Base-by-base conservation (phyloP, 768 basidiomycete species). In the Polyporus arcularius region DNA sequence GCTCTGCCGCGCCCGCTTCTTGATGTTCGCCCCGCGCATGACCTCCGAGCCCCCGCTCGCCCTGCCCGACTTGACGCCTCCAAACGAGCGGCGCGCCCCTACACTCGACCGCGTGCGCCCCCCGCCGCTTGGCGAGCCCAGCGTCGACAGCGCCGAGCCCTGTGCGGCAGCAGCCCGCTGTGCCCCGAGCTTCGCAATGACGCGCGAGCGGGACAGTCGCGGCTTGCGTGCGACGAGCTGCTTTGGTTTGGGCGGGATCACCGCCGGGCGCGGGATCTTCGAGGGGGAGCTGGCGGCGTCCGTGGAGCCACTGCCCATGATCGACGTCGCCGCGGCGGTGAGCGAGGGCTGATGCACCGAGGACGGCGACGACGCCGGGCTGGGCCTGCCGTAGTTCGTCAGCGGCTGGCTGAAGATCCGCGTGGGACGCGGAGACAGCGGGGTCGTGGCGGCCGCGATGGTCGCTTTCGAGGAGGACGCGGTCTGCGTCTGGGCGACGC, bases 131-230 rank as follows among this genome's bases (percentile, higher is more conserved):
- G 40, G 21, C 15, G 40, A 26, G 15, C 60, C 57, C 9, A 64
- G 48, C 12, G 49, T 4, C 21, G 67, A 9, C 69, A 69, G 9
- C 60, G 41, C 59, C 30, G 71, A 52, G 7, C 74, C 65, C 41
- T 54, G 59, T 68, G 73, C 10, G 71, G 72, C 65, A 2, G 82
- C 82, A 14, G 81, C 83, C 6, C 91, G 84, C 71, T 92, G 88
- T 14, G 88, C 88, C 1, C 87, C 88, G 39, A 92, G 76, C 65
- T 80, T 84, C 0, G 90, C 88, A 47, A 92, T 90, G 42, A 93
- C 89, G 62, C 86, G 88, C 30, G 89, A 90, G 41, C 92, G 83
- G 45, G 91, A 93, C 63, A 93, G 90, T 8, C 90, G 83, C 4
- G 91, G 91, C 69, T 85, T 87, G 58, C 88, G 82, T 9, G 81